Base-by-base conservation (phyloP, 257 asterid genomes). In the Coffea canephora region DNA sequence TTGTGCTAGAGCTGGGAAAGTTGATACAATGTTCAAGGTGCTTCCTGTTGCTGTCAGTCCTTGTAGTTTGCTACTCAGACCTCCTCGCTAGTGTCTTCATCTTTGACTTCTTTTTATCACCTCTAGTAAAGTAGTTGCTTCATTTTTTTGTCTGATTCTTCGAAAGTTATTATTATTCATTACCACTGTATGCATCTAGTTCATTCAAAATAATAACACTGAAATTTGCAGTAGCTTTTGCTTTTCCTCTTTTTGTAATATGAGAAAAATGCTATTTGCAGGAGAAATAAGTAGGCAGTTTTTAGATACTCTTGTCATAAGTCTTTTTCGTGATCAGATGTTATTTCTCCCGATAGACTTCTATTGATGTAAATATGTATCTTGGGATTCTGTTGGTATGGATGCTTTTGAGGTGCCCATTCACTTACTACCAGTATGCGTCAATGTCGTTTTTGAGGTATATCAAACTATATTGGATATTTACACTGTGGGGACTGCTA, bases 1-100 rank as follows among this genome's bases (percentile, higher is more conserved):
- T 80, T 95, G 97, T 85, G 99, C 98, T 74, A 93, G 92, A 91
- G 84, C 95, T 87, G 97, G 99, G 82, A 93, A 95, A 91, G 97
- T 95, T 74, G 98, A 95, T 85, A 87, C 91, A 73, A 95, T 95
- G 99, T 95, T 95, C 85, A 84, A 93, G 97, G 99, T 93, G 78
- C 65, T 73, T 73, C 21, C 9, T 74, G 6, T 74, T 74, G 54
- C 61, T 74, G 62, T 45, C 52, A 57, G 23, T 23, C 6, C 64
- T 62, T 62, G 36, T 19, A 57, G 12, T 57, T 74, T 9, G 54
- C 78, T 57, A 74, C n/a, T 74, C 25, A 19, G 74, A 70, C 55
- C 45, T 70, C 74, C 74, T 70, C 23, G 34, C 31, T 19, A 70
- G 73, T 14, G 13, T 74, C 36, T 75, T 75, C 39, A 39, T 69